Base-by-base conservation (phyloP, 805 yeast genomes). In the Metschnikowia orientalis region DNA sequence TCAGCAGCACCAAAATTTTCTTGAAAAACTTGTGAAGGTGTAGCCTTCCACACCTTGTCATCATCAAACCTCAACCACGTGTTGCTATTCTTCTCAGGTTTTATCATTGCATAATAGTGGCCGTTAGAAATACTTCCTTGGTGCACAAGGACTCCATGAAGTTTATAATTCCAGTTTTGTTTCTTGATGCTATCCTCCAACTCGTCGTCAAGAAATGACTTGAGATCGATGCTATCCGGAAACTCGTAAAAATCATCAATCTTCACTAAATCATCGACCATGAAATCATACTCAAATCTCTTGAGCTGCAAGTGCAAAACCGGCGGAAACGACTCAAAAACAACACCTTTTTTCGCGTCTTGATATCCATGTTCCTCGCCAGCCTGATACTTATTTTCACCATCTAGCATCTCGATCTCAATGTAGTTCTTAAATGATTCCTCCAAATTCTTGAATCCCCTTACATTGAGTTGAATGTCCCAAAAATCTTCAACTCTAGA, bases 381-480 rank as follows among this genome's bases (percentile, higher is more conserved):
- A 1, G 98, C 97, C 40, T 82, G 90, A 53, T 92, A 92, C 61
- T 88, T 92, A 56, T 92, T 92, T 52, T 92, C 98, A 19, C 97
- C 99, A 37, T 83, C 82, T 55, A 92, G 69, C 57, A 85, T 69
- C 61, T 92, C 99, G 18, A 81, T 79, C 45, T 87, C 94, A 34
- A 89, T 77, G 55, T 92, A 92, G 54, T 88, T 85, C 31, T 77
- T 73, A 58, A 92, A 92, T 0, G 96, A 80, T 33, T 79, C 80
- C 35, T 75, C 65, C 29, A 92, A 69, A 48, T 79, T 77, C 33
- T 67, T 69, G 67, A 88, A 71, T 21, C 88, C 82, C 53, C 86
- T 87, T 15, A 92, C 99, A 51, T 92, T 92, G 40, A 92, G 67
- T 59, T 92, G 98, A 41, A 92, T 84, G 65, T 92, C 98, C 99